These are phyloP conservation scores for Arthrobotrys sphaeroides DNA, from an alignment of 2,329 filamentous ascomycete genomes.

Conservation along the genomic window DNA sequence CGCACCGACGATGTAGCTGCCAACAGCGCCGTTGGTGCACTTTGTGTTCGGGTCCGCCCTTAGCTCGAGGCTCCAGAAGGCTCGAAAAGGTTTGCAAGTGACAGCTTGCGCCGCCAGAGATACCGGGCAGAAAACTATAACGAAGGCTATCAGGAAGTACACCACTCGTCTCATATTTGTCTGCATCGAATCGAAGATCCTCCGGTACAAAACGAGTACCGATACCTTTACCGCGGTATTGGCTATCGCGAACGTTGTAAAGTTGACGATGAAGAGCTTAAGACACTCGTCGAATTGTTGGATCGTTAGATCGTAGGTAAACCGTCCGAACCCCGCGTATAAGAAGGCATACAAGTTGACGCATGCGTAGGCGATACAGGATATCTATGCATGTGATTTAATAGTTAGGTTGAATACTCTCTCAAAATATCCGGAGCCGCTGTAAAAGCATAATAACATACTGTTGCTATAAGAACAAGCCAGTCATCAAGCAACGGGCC, in stretches of 20 bases:
- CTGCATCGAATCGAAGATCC: slow-evolving; percentile 50
- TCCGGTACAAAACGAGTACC: slow-evolving; percentile 41
- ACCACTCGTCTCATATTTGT: slow-evolving; percentile 39
- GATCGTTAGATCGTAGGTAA: slow-evolving; percentile 34
- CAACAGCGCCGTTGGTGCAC: slow-evolving; percentile 2
- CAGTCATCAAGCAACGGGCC: slow-evolving; percentile 46
- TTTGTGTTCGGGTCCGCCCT: slow-evolving; percentile 35
- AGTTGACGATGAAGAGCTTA: slow-evolving; percentile 38
- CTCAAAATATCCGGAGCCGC: too few species aligned
- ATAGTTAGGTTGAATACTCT: too few species aligned
- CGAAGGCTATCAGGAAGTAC: slow-evolving; percentile 30
- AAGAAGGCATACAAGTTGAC: slow-evolving; percentile 46
- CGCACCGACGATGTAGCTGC: slow-evolving; percentile 22
- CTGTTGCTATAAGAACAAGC: slow-evolving; percentile 42
- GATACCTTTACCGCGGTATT: slow-evolving; percentile 50
- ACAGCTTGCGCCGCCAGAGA: slow-evolving; percentile 16
- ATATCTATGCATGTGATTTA: too few species aligned
- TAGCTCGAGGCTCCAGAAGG: slow-evolving; percentile 32
- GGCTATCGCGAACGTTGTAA: slow-evolving; percentile 35
- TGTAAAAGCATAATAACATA: slow-evolving; percentile 2
- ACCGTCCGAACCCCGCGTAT: slow-evolving; percentile 43
- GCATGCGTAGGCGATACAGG: slow-evolving; percentile 24
- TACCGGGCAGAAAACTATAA: slow-evolving; percentile 42
- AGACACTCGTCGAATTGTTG: slow-evolving; percentile 40
- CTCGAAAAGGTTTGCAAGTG: slow-evolving; percentile 28